phyloP scores from a whole-genome alignment of 768 basidiomycete species.

The Leucosporidium creatinivorum region DNA sequence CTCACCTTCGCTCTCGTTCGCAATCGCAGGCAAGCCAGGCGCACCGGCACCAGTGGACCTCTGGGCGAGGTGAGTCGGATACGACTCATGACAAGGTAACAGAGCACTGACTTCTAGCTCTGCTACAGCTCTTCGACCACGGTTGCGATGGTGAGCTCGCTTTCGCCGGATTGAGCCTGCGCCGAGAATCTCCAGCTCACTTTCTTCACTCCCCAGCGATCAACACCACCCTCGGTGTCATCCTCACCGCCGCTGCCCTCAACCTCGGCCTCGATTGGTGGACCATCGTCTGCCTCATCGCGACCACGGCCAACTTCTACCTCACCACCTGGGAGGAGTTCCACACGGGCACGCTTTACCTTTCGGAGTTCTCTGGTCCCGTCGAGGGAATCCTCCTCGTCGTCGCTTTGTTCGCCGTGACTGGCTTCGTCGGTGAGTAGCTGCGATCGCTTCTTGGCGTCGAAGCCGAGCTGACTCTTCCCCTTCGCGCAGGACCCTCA shows the following conservation, averaged over 20 bases:
- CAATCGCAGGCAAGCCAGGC: conserved; percentile 60
- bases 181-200: conserved; percentile 56
- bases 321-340: conserved; percentile 79
- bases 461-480: neutral
- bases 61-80: conserved; percentile 56
- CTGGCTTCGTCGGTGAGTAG: conserved; percentile 57
- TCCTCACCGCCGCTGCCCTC: conserved; percentile 73
- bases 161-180: neutral
- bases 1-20: too few species aligned
- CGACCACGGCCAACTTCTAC: conserved; percentile 69
- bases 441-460: too few species aligned
- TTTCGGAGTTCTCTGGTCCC: conserved; percentile 88
- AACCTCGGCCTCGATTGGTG: conserved; percentile 94
- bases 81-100: too few species aligned
- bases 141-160: conserved; percentile 46
- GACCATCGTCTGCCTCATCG: conserved; percentile 77
- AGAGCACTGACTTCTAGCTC: too few species aligned
- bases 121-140: conserved; percentile 75
- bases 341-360: conserved; percentile 83
- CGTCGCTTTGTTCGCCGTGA: conserved; percentile 63
- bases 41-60: conserved; percentile 96
- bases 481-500: conserved; percentile 52
- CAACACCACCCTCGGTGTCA: conserved; percentile 86
- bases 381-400: conserved; percentile 93
- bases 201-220: conserved; percentile 49